Evolutionary conservation across 345 rosid genomes (phyloP), one percentile per base, ranked within the genome.

Genomic region (Atalantia buxifolia): DNA sequence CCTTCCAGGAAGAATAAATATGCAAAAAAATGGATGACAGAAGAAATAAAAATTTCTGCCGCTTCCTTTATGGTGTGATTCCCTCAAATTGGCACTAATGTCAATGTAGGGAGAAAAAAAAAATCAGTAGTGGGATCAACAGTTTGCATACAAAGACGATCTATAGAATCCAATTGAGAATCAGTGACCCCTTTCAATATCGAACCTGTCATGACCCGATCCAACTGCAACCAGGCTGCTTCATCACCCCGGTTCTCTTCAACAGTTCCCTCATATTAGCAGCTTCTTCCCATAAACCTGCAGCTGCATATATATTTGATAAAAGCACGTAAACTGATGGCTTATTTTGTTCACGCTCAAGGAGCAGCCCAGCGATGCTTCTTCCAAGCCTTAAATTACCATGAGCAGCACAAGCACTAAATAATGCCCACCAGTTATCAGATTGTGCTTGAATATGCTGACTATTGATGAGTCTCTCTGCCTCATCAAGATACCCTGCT

Each of bases 281-380:
- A 70, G 94, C 94, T 86, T 90, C 95, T 83, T 90, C 89, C 94
- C 97, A 92, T 79, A 85, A 87, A 71, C 94, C 94, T 66, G 91
- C 87, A n/a, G 89, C 85, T 71, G 93, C 98, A 77, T 91, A 92
- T 35, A 89, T 85, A 73, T 92, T 92, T n/a, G 97, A 81, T 70
- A 90, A 74, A 57, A 88, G 90, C 63, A 92, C 95, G 56, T 87
- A 89, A 71, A 88, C 86, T 1, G 90, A 86, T 1, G 97, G 81
- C 78, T 86, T 84, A 76, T 86, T 77, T 77, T 76, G 76, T 80
- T 93, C 89, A 42, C 67, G 78, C 78, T 87, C 87, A 68, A 93
- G 88, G 53, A 93, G 86, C 75, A 90, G 78, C 71, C 33, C 78
- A 3, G 92, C 93, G 36, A 88, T 83, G 66, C 70, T 81, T 79